Evolutionary conservation across 495 filamentous ascomycete genomes (phyloP).

Genomic region (Tetracladium marchalianum): DNA sequence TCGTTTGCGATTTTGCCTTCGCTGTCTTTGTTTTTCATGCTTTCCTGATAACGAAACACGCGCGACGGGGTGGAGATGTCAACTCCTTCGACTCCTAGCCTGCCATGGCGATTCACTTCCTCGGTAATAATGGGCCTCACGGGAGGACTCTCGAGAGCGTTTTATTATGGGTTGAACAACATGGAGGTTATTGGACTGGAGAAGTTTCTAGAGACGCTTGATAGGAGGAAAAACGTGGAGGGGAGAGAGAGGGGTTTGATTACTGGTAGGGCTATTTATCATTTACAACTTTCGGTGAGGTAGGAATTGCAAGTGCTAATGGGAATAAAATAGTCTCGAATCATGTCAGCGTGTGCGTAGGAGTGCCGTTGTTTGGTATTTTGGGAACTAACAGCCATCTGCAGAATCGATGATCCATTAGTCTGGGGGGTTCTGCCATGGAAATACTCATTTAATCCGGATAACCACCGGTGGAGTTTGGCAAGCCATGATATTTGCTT

Average conservation of each 20-base stretch:
- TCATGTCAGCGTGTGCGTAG: conserved; percentile 73
- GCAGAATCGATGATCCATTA: conserved; percentile 85
- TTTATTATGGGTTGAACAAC: conserved; percentile 39
- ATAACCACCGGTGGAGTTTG: conserved; percentile 74
- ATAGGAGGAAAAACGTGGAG: conserved; percentile 58
- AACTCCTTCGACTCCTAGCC: conserved; percentile 27
- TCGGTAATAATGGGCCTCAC: conserved; percentile 44
- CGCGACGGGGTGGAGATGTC: conserved; percentile 12
- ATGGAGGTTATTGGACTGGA: conserved; percentile 63
- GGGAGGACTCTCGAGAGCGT: conserved; percentile 28
- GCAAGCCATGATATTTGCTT: conserved; percentile 94
- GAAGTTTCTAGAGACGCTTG: conserved; percentile 64
- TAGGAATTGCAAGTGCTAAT: conserved; percentile 1
- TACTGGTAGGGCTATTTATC: conserved; percentile 50
- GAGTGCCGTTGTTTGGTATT: background rate
- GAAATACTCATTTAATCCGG: conserved; percentile 54
- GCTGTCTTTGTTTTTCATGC: conserved; percentile 8
- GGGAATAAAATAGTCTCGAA: conserved; percentile 64
- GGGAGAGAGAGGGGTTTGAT: conserved; percentile 67
- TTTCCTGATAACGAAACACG: conserved; percentile 6
- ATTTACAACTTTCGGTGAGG: background rate
- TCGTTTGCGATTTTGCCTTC: background rate
- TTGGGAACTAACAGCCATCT: conserved; percentile 1
- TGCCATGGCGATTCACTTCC: conserved; percentile 44
- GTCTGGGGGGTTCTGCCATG: conserved; percentile 83